A percentile compares a stretch with the other conserved stretches of the same genome.
Conservation (phyloP, 192 early-diverging fungal genomes). For the Endogone sp. region DNA sequence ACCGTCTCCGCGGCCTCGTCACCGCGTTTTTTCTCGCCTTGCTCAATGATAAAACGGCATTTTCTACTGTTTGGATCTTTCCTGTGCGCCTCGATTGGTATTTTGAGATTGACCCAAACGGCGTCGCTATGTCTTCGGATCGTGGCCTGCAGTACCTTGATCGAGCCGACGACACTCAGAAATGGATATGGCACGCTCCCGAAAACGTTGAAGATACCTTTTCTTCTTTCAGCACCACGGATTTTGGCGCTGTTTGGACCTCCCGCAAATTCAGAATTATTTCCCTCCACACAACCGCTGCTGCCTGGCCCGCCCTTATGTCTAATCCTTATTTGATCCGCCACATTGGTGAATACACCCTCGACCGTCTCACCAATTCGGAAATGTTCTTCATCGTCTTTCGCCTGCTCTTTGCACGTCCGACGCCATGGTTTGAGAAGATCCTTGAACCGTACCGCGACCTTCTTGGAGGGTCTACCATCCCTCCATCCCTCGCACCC, state of each 20-base stretch:
- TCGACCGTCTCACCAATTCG: not conserved
- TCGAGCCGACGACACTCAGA: not conserved
- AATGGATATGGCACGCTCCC: not conserved
- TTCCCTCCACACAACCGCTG: not conserved
- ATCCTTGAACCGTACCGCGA: not conserved
- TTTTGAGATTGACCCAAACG: not conserved
- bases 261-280: not conserved
- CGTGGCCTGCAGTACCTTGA: not conserved
- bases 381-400: not conserved
- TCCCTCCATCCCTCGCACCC: too few relatives aligned
- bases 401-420: not conserved
- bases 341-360: not conserved
- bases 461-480: not conserved
- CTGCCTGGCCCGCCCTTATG: not conserved
- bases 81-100: not conserved
- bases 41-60: not conserved
- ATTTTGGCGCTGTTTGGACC: not conserved
- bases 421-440: not conserved
- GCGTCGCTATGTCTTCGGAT: not conserved
- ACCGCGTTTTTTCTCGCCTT: constrained; percentile 7
- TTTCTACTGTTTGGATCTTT: not conserved
- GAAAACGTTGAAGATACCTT: not conserved
- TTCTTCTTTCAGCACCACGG: not conserved
- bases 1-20: not conserved
- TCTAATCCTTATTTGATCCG: not conserved